These are phyloP conservation scores for Clarireedia paspali DNA, from an alignment of 2,329 filamentous ascomycete genomes.

Conservation along the genomic window DNA sequence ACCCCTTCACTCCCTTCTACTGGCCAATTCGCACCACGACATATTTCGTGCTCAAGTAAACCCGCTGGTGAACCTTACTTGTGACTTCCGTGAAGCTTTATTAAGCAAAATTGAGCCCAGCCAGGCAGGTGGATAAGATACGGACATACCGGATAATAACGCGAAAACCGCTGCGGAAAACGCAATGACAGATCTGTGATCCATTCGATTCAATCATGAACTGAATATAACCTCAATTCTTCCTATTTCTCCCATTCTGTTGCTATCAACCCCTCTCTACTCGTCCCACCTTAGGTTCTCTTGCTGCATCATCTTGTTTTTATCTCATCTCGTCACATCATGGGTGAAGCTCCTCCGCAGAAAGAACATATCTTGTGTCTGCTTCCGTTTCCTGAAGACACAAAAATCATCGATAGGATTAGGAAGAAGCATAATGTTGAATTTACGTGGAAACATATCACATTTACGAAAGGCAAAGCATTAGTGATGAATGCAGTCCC, in stretches of 20 bases:
- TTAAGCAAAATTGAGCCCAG: too few relatives aligned
- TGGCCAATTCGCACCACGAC: too few relatives aligned
- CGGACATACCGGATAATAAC: too few relatives aligned
- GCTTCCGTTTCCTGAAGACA: slow-evolving; percentile 36
- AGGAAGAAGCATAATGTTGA: slow-evolving; percentile 36
- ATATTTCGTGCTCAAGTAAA: too few relatives aligned
- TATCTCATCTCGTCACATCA: slow-evolving; percentile 19
- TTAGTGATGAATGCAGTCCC: slow-evolving; percentile 11
- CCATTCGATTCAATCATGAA: too few relatives aligned
- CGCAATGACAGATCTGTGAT: too few relatives aligned
- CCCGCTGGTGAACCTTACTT: too few relatives aligned
- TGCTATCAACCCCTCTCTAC: background rate
- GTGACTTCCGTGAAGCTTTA: too few relatives aligned
- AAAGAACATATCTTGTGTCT: slow-evolving; percentile 36
- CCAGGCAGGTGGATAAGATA: too few relatives aligned
- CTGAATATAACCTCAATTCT: too few relatives aligned
- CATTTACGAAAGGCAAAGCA: slow-evolving; percentile 16
- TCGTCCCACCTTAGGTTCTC: background rate
- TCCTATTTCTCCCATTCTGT: background rate
- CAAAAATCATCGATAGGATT: slow-evolving; percentile 31
- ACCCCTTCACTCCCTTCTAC: too few relatives aligned
- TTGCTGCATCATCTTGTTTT: background rate
- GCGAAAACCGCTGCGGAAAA: too few relatives aligned
- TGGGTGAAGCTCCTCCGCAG: slow-evolving; percentile 37
- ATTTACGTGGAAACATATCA: slow-evolving; percentile 34